These are phyloP conservation scores for Cystobasidium pallidum DNA, from an alignment of 1,284 basidiomycete genomes.

Conservation along the genomic window DNA sequence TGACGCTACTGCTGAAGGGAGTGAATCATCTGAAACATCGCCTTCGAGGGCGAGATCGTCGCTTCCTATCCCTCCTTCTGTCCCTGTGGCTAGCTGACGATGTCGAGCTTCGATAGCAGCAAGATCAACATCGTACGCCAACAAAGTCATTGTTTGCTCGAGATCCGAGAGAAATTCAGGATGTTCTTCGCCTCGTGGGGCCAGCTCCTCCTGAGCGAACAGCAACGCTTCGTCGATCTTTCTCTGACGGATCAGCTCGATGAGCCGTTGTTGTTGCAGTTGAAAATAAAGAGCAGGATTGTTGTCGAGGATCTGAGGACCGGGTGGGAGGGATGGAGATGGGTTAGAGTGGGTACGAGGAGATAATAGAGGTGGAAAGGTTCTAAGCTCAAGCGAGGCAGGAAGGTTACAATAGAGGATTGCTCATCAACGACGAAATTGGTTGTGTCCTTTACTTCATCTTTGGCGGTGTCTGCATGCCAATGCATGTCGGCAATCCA, in stretches of 20 bases:
- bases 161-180: conserved; percentile 90
- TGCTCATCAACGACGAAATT: conserved; percentile 52
- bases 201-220: conserved; percentile 91
- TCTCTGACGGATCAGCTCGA: conserved; percentile 87
- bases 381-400: background rate
- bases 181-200: conserved; percentile 90
- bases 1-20: conserved; percentile 71
- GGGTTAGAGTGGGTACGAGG: no score
- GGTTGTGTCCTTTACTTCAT: conserved; percentile 53
- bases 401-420: background rate
- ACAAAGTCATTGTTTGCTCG: conserved; percentile 90
- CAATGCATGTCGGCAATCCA: conserved; percentile 7
- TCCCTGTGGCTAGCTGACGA: background rate
- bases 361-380: background rate
- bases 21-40: conserved; percentile 37
- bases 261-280: conserved; percentile 89
- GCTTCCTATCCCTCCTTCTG: background rate
- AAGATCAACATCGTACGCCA: conserved; percentile 80
- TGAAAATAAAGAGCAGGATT: conserved; percentile 89
- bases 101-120: conserved; percentile 55
- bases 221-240: conserved; percentile 76
- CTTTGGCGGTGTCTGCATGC: conserved; percentile 11
- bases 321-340: background rate
- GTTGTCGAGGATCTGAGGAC: conserved; percentile 84
- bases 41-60: background rate